A percentile compares a stretch with the other conserved stretches of the same genome.
phyloP scores from a whole-genome alignment of 106 monocot species.

The Dendrobium nobile region DNA sequence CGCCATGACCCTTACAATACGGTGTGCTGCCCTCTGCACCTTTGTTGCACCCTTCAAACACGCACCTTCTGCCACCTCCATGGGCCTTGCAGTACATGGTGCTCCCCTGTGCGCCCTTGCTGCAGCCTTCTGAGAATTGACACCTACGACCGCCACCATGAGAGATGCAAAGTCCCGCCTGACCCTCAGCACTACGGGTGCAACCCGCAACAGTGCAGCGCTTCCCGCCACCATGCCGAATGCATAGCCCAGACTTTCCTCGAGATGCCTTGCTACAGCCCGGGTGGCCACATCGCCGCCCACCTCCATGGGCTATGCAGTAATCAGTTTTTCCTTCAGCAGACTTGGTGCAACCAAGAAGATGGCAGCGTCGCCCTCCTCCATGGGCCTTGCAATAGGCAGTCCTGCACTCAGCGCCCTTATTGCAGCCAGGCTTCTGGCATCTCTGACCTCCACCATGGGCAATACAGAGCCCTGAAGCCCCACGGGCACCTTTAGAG shows the following conservation, averaged over 20 bases:
- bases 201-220: constrained; percentile 67
- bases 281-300: constrained; percentile 45
- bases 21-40: constrained; percentile 93
- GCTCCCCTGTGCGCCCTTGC: constrained; percentile 91
- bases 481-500: constrained; percentile 80
- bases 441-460: constrained; percentile 97
- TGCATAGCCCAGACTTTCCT: constrained; percentile 84
- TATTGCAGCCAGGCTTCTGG: constrained; percentile 88
- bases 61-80: constrained; percentile 84
- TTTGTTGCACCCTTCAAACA: constrained; percentile 86
- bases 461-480: constrained; percentile 90
- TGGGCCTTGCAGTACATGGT: constrained; percentile 91
- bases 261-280: constrained; percentile 78
- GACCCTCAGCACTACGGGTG: constrained; percentile 79
- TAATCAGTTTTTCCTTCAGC: constrained; percentile 91
- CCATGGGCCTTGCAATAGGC: constrained; percentile 94
- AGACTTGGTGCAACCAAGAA: constrained; percentile 85
- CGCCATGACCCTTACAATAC: constrained; percentile 85
- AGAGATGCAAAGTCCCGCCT: constrained; percentile 83
- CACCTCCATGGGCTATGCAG: constrained; percentile 98
- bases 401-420: constrained; percentile 85
- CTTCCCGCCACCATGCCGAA: constrained; percentile 90
- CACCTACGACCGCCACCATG: constrained; percentile 92
- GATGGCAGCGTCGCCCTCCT: constrained; percentile 74
- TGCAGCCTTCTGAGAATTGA: constrained; percentile 41